A percentile compares a stretch with the other conserved stretches of the same genome.
Conservation (phyloP, 768 basidiomycete species). For the Gyrodon lividus region DNA sequence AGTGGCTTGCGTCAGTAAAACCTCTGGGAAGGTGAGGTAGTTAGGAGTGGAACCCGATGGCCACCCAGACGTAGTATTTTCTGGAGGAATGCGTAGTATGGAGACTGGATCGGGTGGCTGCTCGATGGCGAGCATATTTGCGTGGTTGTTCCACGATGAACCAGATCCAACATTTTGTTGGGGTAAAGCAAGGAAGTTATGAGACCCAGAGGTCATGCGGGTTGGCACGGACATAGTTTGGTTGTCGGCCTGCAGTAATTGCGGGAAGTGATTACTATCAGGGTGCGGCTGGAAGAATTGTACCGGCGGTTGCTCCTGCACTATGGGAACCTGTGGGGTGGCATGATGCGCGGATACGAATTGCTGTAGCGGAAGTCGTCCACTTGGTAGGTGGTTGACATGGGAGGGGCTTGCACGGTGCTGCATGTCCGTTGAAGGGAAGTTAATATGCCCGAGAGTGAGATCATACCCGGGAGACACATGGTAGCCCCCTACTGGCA, state of each 20-base stretch:
- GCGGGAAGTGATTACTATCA: background rate
- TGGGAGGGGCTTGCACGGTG: background rate
- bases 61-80: conserved; percentile 7
- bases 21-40: background rate
- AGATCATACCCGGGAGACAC: background rate
- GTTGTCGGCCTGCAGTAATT: conserved; percentile 5
- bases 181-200: background rate
- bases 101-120: background rate
- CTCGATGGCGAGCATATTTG: background rate
- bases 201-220: background rate
- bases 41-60: background rate
- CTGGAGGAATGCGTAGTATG: background rate
- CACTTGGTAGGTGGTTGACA: background rate
- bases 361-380: background rate
- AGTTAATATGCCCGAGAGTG: conserved; percentile 2
- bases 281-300: conserved; percentile 1
- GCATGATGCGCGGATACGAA: background rate
- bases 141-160: conserved; percentile 3
- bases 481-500: background rate
- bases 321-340: conserved; percentile 6
- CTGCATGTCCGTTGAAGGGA: background rate
- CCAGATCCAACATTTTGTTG: conserved; percentile 2
- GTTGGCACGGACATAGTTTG: background rate
- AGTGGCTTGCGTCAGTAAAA: background rate
- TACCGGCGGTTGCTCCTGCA: background rate